phyloP scores from a whole-genome alignment of 768 basidiomycete species.

The Leccinum arenicola region DNA sequence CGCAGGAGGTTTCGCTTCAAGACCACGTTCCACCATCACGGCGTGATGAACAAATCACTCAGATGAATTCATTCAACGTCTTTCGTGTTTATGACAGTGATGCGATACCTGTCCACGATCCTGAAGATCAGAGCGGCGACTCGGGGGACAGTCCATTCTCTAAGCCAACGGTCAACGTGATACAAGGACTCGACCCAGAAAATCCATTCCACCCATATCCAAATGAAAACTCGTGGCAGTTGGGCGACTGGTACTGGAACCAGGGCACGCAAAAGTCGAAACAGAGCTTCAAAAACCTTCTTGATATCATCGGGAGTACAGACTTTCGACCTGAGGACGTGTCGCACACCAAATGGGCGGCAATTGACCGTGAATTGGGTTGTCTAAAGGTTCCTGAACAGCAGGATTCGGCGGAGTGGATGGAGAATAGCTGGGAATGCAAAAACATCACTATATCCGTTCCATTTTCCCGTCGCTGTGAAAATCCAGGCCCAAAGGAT shows the following conservation, averaged over 20 bases:
- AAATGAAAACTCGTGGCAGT: not conserved
- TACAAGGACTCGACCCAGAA: not conserved
- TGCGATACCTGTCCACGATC: not conserved
- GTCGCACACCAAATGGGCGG: not conserved
- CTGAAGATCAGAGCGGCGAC: not conserved
- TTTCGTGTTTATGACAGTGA: not conserved
- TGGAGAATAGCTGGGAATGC: constrained; percentile 2
- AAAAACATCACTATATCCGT: constrained; percentile 3
- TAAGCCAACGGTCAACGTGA: not conserved
- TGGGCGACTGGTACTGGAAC: constrained; percentile 12
- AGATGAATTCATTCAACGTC: not conserved
- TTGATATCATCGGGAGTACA: constrained; percentile 14
- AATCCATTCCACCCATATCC: not conserved
- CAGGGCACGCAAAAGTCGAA: constrained; percentile 14
- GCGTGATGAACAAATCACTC: not conserved
- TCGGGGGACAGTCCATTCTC: not conserved
- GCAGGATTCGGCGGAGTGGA: constrained; percentile 4
- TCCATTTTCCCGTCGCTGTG: not conserved
- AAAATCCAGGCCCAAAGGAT: constrained; percentile 1
- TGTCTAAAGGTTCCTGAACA: not conserved
- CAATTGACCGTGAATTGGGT: constrained; percentile 6
- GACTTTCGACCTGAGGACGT: constrained; percentile 7
- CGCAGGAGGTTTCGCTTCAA: not conserved
- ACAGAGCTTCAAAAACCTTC: constrained; percentile 9
- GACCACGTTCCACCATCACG: not conserved